Base-by-base conservation (phyloP, 169 alveolate species). In the Eimeria tenella region DNA sequence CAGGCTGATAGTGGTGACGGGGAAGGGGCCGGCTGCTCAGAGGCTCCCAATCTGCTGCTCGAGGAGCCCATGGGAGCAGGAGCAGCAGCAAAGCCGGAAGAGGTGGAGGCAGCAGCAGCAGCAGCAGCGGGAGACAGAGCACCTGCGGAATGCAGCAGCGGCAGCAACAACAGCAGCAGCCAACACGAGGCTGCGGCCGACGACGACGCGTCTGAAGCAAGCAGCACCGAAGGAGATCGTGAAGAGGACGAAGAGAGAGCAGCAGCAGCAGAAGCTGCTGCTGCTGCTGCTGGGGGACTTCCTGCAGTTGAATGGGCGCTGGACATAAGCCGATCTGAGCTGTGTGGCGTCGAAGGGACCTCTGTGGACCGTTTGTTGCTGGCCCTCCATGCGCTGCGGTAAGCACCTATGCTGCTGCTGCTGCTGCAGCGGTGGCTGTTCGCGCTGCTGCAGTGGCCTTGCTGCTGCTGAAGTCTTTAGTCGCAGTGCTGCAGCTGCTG, bases 281-380 rank as follows among this genome's bases (percentile, higher is more conserved):
- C 90, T 9, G 90, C 90, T 10, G 90, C 86, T 3, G 90, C 71
- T 9, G 90, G 74, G 10, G 90, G 56, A n/a, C 25, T 75, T 25
- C 86, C 86, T 15, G 86, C 63, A 15, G 86, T 75, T 50, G 74
- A 82, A 73, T 56, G 90, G 75, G 90, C 74, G 50, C 8, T 53
- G 19, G 90, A 58, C 25, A 0, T 21, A 7, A 56, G 75, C 90
- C 50, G 55, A 25, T n/a, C 86, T 15, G 86, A 75, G 13, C 13
- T 75, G 13, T 75, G 86, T 17, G 86, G 86, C 23, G 63, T 75
- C 13, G 86, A 75, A 13, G 86, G 52, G 31, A 42, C 56, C 5
- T 6, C 65, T 42, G 52, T 75, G 25, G 86, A 75, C 49, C 13
- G 60, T 9, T 62, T 75, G 56, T 31, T 75, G 49, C 63, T 75